Percentiles rank a stretch among this genome's conserved stretches.
These are phyloP conservation scores for Orbilia brochopaga DNA, from an alignment of 2,329 filamentous ascomycete species.

Conservation along the genomic window DNA sequence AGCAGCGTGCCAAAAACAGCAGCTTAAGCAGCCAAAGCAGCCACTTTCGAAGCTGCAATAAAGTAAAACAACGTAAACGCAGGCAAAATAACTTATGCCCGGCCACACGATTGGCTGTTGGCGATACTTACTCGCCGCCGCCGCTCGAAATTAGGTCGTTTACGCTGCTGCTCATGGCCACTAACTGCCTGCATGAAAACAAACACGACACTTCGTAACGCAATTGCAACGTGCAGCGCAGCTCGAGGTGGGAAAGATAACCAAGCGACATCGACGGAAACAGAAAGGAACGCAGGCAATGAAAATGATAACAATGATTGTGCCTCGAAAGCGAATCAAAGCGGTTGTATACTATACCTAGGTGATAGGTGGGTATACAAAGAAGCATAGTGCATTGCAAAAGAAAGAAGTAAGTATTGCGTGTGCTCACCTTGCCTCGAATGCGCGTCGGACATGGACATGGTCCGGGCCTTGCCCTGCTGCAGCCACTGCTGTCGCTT, in stretches of 20 bases:
- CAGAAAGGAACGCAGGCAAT: neutral
- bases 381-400: too few species aligned
- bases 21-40: conserved; percentile 24
- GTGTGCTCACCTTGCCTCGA: conserved; percentile 34
- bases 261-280: neutral
- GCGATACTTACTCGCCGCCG: conserved; percentile 3
- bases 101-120: conserved; percentile 38
- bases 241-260: neutral
- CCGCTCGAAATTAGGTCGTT: neutral
- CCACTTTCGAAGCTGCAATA: conserved; percentile 34
- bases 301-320: neutral
- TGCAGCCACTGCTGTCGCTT: conserved; percentile 38
- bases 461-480: conserved; percentile 35
- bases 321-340: too few species aligned
- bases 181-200: neutral
- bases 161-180: neutral
- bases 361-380: too few species aligned
- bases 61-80: conserved; percentile 34
- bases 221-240: neutral
- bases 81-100: conserved; percentile 6
- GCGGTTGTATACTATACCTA: too few species aligned
- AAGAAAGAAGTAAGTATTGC: neutral
- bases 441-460: conserved; percentile 46
- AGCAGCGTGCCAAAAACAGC: conserved; percentile 15
- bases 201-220: neutral